These are phyloP conservation scores for Phytopythium delawarense DNA, from an alignment of 352 stramenopile genomes.

Conservation along the genomic window DNA sequence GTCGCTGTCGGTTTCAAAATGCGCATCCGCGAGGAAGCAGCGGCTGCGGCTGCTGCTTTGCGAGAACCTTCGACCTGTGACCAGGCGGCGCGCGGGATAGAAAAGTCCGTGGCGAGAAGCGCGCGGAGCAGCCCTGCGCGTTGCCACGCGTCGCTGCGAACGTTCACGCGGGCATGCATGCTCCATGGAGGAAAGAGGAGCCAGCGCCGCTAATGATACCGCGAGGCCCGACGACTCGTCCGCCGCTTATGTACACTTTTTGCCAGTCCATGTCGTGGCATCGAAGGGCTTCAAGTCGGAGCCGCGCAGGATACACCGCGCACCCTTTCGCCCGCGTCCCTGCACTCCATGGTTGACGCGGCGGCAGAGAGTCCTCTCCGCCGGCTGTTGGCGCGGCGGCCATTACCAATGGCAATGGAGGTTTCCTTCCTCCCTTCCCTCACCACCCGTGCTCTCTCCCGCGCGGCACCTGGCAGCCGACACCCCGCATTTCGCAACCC, in stretches of 20 bases:
- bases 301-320: not conserved
- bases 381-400: not conserved
- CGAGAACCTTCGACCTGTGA: slow-evolving; percentile 2
- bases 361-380: slow-evolving; percentile 1
- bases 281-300: not conserved
- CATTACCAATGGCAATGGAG: not conserved
- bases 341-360: not conserved
- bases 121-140: not conserved
- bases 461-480: not conserved
- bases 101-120: not conserved
- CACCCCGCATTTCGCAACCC: slow-evolving; percentile 2
- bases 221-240: not conserved
- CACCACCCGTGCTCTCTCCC: not conserved
- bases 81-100: slow-evolving; percentile 1
- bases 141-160: not conserved
- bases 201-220: not conserved
- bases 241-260: slow-evolving; percentile 1
- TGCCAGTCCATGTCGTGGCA: not conserved
- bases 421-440: not conserved
- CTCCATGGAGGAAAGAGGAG: not conserved
- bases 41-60: not conserved
- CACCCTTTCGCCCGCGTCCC: slow-evolving; percentile 1
- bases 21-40: not conserved
- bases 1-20: not conserved
- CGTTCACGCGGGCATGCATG: not conserved